These are phyloP conservation scores for Trichoderma endophyticum DNA, from an alignment of 2,329 filamentous ascomycete genomes.

Conservation along the genomic window DNA sequence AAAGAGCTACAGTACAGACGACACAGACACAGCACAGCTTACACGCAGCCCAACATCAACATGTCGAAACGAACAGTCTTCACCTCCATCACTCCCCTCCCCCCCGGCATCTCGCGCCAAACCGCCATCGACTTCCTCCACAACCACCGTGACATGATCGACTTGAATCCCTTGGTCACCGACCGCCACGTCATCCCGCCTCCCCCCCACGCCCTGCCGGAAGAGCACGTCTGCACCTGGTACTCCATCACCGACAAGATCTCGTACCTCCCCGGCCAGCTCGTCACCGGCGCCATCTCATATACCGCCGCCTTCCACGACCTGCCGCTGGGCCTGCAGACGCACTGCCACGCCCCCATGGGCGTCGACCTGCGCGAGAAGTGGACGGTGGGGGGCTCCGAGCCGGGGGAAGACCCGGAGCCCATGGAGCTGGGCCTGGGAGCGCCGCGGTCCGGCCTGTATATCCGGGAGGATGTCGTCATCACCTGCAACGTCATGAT, in stretches of 20 bases:
- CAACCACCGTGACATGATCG: conserved; percentile 78
- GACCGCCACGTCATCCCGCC: conserved; percentile 66
- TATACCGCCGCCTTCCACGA: conserved; percentile 83
- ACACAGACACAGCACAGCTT: not conserved
- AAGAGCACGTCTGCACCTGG: conserved; percentile 73
- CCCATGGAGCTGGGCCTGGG: conserved; percentile 64
- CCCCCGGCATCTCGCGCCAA: conserved; percentile 62
- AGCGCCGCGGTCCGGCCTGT: conserved; percentile 66
- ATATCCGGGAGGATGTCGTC: conserved; percentile 81
- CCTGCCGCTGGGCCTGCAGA: conserved; percentile 68
- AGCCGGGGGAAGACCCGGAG: conserved; percentile 66
- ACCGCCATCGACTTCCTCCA: conserved; percentile 74
- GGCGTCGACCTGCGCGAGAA: conserved; percentile 75
- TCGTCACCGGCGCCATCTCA: conserved; percentile 63
- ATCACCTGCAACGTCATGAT: conserved; percentile 76
- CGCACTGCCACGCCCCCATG: conserved; percentile 78
- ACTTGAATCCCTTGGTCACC: conserved; percentile 79
- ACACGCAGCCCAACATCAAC: conserved; percentile 40
- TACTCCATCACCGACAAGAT: conserved; percentile 77
- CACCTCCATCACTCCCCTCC: conserved; percentile 76
- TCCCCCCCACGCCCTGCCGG: conserved; percentile 61
- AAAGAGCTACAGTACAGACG: not conserved
- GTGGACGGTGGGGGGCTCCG: conserved; percentile 71
- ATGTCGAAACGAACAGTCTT: conserved; percentile 72
- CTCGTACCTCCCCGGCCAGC: conserved; percentile 66